Conservation (phyloP, 257 asterid species). For the Capsicum pubescens region DNA sequence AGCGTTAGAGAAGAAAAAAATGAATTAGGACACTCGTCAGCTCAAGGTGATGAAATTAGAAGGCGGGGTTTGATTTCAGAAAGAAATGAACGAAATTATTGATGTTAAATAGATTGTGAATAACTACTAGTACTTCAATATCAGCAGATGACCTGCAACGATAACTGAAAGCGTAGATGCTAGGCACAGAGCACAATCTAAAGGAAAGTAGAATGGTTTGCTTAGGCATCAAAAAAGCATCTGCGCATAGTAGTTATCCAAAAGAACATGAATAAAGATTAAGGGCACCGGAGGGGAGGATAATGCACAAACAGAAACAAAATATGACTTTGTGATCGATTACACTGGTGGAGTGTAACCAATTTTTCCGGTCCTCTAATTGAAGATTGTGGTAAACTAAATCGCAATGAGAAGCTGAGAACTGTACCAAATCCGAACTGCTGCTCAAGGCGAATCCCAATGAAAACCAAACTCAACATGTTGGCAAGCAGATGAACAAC, state of each 20-base stretch:
- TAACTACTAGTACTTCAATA: not conserved
- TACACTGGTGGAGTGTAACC: no score
- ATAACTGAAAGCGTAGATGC: not conserved
- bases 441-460: slow-evolving; percentile 91
- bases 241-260: not conserved
- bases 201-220: not conserved
- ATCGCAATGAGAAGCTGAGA: not conserved
- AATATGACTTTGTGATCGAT: no score
- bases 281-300: not conserved
- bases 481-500: slow-evolving; percentile 81
- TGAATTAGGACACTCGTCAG: not conserved
- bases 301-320: no score
- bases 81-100: not conserved
- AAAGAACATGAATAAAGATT: not conserved
- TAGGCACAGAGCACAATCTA: not conserved
- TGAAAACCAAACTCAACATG: slow-evolving; percentile 83
- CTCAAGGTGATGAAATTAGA: not conserved
- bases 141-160: not conserved
- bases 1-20: slow-evolving; percentile 27
- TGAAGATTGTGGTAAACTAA: no score
- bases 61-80: not conserved
- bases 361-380: no score
- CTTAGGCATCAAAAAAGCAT: not conserved
- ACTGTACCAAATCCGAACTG: slow-evolving; percentile 84
- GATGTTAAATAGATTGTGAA: not conserved